Base-by-base conservation (phyloP, 371 early-diverging fungal species). In the Haplosporangium sp. region DNA sequence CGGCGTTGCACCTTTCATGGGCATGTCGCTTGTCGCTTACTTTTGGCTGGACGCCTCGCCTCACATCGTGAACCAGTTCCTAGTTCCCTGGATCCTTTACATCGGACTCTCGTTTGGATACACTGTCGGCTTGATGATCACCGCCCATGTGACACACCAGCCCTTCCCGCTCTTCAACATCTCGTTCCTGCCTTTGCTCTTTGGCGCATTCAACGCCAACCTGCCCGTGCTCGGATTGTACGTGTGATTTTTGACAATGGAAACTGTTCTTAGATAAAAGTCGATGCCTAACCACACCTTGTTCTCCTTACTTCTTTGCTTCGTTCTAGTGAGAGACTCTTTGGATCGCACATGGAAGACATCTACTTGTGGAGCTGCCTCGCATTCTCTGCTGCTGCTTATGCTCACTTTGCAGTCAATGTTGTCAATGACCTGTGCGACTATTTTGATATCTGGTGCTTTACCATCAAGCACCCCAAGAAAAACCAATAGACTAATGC, bases 361-460 rank as follows among this genome's bases (percentile, higher is more conserved):
- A 61, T 79, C 45, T 87, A 85, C 62, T 62, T 93, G 36, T 90
- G 82, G 79, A 59, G 71, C 53, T 84, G 86, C 54, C 81, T 92
- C 23, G 83, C 75, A 6, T 88, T 87, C 66, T 81, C 87, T 2
- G 80, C 83, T 12, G 76, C 83, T 21, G 86, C 85, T 37, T 96
- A 96, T 76, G 81, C 86, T 41, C 89, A 89, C 69, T 91, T 94
- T 76, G 91, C 90, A 1, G 69, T 84, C 13, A 73, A 82, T 52
- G 93, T 96, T 59, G 92, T 96, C 73, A 84, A 90, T 63, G 89
- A 92, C 59, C 92, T 96, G 62, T 96, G 96, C 84, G 82, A 83
- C 46, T 91, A 90, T 79, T 86, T 96, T 54, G 91, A 92, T 64
- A 96, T 96, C 79, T 87, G 91, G 73, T 96, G 96, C 69, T 83